Conservation (phyloP, 169 alveolate species). For the Toxoplasma gondii region DNA sequence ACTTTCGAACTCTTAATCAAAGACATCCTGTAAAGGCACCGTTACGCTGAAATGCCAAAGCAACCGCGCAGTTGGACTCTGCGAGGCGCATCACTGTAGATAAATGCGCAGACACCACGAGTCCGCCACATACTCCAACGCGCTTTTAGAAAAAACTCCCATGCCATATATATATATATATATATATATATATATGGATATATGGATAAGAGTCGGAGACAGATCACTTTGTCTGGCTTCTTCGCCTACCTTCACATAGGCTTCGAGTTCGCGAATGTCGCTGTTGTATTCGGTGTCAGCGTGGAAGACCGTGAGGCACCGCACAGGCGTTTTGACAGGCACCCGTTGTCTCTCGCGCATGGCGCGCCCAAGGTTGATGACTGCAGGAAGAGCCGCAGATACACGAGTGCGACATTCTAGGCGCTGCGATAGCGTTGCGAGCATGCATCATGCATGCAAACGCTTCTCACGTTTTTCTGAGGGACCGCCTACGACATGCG, state of each 20-base stretch:
- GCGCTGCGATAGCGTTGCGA: neutral
- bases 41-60: no score
- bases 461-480: no score
- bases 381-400: neutral
- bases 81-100: no score
- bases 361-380: constrained; percentile 46
- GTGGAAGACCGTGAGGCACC: constrained; percentile 37
- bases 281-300: constrained; percentile 19
- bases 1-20: no score
- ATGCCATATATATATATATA: no score
- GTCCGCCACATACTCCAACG: no score
- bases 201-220: no score
- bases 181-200: neutral
- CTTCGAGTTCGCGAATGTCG: constrained; percentile 49
- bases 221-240: no score
- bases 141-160: no score
- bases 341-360: constrained; percentile 55
- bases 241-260: constrained; percentile 56
- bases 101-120: no score
- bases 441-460: neutral
- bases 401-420: neutral
- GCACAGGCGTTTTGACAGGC: constrained; percentile 63
- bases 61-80: no score
- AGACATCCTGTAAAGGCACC: no score
- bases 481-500: neutral